Percentiles rank a stretch among this genome's conserved stretches.
Evolutionary conservation across 2,329 filamentous ascomycete species (phyloP).

Genomic region (Nemania abortiva): DNA sequence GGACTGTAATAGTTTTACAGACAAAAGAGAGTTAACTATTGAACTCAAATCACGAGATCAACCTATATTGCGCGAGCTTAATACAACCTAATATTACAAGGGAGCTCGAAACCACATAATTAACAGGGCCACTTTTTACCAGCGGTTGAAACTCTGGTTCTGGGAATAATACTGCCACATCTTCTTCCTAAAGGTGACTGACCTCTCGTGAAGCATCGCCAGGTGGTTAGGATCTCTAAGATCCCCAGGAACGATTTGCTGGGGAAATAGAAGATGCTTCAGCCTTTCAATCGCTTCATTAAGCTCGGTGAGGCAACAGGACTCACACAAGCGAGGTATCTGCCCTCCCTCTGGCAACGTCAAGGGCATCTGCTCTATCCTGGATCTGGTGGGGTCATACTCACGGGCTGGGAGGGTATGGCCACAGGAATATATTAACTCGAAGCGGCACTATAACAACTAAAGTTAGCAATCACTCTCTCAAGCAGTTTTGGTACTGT

Average conservation of each 20-base stretch:
- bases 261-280: background rate
- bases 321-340: background rate
- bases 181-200: background rate
- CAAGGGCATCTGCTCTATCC: constrained; percentile 24
- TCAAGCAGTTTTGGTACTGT: no score
- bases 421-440: constrained; percentile 32
- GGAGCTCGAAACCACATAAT: background rate
- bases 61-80: background rate
- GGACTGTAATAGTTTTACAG: no score
- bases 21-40: no score
- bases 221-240: background rate
- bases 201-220: background rate
- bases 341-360: constrained; percentile 39
- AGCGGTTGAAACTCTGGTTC: background rate
- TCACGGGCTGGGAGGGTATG: constrained; percentile 27
- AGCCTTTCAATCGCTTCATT: fast-evolving
- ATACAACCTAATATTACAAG: background rate
- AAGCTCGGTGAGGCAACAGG: constrained; percentile 3
- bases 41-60: no score
- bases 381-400: constrained; percentile 6
- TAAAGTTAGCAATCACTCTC: no score
- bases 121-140: constrained; percentile 7
- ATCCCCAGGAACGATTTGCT: background rate
- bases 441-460: constrained; percentile 42
- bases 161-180: background rate